phyloP scores from a whole-genome alignment of 2,329 filamentous ascomycete genomes.

The Epichloe glyceriae region DNA sequence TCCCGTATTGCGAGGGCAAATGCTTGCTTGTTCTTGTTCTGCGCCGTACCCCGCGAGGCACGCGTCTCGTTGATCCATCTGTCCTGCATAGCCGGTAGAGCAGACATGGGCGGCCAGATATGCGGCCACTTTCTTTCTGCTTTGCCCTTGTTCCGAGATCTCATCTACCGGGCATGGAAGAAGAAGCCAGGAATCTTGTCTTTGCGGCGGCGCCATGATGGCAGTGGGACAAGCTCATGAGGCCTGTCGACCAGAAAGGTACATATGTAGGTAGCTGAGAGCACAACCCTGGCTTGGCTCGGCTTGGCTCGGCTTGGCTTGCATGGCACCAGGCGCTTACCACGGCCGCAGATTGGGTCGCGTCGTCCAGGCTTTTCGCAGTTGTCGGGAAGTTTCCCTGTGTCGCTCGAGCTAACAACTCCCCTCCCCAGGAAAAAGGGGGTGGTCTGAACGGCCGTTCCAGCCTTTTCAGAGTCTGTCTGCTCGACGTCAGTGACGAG shows the following conservation, averaged over 20 bases:
- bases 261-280: too few relatives aligned
- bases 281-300: neutral
- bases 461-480: too few relatives aligned
- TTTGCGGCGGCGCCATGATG: neutral
- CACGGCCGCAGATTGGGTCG: constrained; percentile 6
- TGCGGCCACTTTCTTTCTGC: neutral
- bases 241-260: too few relatives aligned
- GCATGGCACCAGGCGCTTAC: constrained; percentile 7
- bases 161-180: neutral
- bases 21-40: neutral
- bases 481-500: too few relatives aligned
- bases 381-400: neutral
- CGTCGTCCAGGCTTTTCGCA: constrained; percentile 4
- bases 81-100: constrained; percentile 2
- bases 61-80: neutral
- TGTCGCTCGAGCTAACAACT: neutral
- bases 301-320: too few relatives aligned
- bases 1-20: neutral
- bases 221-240: neutral
- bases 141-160: neutral
- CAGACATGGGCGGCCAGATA: neutral
- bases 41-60: neutral
- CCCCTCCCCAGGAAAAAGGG: neutral
- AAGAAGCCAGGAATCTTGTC: neutral
- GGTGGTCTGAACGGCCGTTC: neutral